Conservation (phyloP, 2,329 filamentous ascomycete species). For the Chaetomiaceae sp. region DNA sequence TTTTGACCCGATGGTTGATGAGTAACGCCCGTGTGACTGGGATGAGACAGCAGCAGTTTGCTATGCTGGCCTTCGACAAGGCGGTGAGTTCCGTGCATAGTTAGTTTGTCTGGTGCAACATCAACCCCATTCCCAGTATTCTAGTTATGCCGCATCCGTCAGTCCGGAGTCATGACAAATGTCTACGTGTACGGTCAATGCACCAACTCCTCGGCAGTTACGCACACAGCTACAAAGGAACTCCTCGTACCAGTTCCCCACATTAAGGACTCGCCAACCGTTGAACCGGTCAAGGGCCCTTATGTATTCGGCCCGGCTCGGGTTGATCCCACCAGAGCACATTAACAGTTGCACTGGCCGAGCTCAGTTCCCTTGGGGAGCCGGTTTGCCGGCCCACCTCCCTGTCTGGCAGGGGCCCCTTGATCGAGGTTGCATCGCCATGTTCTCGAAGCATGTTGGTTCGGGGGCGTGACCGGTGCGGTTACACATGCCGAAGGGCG, state of each 20-base stretch:
- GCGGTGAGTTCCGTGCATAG: too few relatives aligned
- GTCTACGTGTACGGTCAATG: background rate
- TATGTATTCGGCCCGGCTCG: constrained; percentile 14
- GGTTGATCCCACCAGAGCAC: background rate
- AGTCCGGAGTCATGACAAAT: background rate
- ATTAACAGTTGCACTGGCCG: background rate
- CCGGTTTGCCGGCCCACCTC: background rate
- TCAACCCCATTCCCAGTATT: background rate
- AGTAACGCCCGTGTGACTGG: too few relatives aligned
- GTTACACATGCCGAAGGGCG: background rate
- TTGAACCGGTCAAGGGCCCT: background rate
- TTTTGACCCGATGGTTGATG: too few relatives aligned
- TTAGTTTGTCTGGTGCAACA: background rate
- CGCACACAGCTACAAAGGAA: background rate
- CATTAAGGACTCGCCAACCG: background rate
- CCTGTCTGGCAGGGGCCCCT: background rate
- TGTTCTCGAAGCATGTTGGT: constrained; percentile 8
- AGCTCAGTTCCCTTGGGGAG: background rate
- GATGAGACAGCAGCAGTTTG: too few relatives aligned
- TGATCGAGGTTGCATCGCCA: background rate
- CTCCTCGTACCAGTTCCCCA: too few relatives aligned
- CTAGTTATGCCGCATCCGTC: background rate
- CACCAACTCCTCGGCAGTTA: background rate
- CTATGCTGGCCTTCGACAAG: background rate
- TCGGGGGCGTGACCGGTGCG: constrained; percentile 1